These are phyloP conservation scores for Globisporangium viniferum DNA, from an alignment of 352 stramenopile species.

Conservation along the genomic window DNA sequence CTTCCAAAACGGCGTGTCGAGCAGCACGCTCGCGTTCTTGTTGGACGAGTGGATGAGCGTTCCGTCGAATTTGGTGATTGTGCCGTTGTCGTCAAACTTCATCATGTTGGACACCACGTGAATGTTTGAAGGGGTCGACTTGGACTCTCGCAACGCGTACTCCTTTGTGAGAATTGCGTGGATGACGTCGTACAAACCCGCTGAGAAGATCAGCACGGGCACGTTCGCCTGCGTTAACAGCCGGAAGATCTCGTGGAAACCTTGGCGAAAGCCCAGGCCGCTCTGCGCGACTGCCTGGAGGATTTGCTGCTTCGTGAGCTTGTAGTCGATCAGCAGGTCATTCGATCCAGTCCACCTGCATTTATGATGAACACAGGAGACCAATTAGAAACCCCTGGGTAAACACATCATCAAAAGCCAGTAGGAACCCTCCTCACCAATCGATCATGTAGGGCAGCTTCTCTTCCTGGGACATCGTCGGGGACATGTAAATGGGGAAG, in stretches of 20 bases:
- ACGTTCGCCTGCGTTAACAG: conserved; percentile 35
- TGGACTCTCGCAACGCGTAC: conserved; percentile 33
- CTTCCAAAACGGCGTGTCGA: conserved; percentile 65
- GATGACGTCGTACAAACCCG: conserved; percentile 77
- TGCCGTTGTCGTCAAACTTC: conserved; percentile 49
- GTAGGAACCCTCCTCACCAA: conserved; percentile 18
- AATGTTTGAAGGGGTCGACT: conserved; percentile 46
- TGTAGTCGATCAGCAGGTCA: conserved; percentile 50
- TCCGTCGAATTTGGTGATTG: conserved; percentile 45
- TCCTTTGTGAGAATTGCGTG: conserved; percentile 67
- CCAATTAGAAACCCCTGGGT: too few relatives aligned
- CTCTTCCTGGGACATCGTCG: conserved; percentile 55
- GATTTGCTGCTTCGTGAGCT: conserved; percentile 47
- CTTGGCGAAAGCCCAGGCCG: conserved; percentile 52
- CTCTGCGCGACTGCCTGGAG: conserved; percentile 40
- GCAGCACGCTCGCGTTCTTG: conserved; percentile 70
- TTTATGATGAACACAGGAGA: too few relatives aligned
- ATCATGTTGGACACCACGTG: conserved; percentile 87
- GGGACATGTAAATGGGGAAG: conserved; percentile 76
- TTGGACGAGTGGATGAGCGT: conserved; percentile 81
- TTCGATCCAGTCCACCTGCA: conserved; percentile 45
- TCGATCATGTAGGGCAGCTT: conserved; percentile 81
- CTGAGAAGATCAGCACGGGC: conserved; percentile 65
- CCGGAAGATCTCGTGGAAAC: conserved; percentile 43
- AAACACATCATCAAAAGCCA: too few relatives aligned